A percentile compares a stretch with the other conserved stretches of the same genome.
Evolutionary conservation across 176 grass and related monocot genomes (phyloP).

Genomic region (Zizania latifolia): DNA sequence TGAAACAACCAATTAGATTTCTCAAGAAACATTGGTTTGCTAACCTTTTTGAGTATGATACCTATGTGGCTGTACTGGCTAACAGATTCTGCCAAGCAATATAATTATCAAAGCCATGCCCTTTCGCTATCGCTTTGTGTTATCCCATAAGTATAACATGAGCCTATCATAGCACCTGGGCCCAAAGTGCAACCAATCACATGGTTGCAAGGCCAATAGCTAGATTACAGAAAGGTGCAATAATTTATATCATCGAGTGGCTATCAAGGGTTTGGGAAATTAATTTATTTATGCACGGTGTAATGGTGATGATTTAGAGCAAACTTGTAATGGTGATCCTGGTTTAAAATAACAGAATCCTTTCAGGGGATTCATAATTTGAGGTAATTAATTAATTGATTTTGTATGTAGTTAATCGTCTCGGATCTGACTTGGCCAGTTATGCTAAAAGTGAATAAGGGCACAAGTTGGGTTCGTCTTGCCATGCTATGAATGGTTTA

Average conservation of each 20-base stretch:
- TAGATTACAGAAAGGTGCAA: constrained; percentile 28
- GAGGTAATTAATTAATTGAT: neutral
- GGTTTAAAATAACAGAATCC: neutral
- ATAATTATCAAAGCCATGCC: constrained; percentile 33
- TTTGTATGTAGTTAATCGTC: neutral
- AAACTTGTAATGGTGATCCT: constrained; percentile 8
- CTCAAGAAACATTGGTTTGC: constrained; percentile 35
- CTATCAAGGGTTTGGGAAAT: neutral
- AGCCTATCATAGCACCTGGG: constrained; percentile 42
- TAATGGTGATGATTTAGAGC: constrained; percentile 17
- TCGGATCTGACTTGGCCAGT: neutral
- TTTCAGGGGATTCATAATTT: neutral
- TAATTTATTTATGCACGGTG: neutral
- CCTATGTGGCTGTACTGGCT: constrained; percentile 19
- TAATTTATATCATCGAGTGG: constrained; percentile 40
- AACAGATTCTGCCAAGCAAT: constrained; percentile 47
- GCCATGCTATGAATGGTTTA: neutral
- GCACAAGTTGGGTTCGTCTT: neutral
- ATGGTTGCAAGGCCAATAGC: constrained; percentile 22
- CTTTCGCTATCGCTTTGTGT: constrained; percentile 44
- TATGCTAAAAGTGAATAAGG: neutral
- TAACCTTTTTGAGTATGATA: constrained; percentile 34
- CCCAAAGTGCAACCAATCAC: constrained; percentile 45
- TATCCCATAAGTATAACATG: constrained; percentile 44
- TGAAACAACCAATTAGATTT: constrained; percentile 39